Percentiles rank a stretch among this genome's conserved stretches.
Conservation (phyloP, 2,329 filamentous ascomycete genomes). For the Xylariaceae sp. region DNA sequence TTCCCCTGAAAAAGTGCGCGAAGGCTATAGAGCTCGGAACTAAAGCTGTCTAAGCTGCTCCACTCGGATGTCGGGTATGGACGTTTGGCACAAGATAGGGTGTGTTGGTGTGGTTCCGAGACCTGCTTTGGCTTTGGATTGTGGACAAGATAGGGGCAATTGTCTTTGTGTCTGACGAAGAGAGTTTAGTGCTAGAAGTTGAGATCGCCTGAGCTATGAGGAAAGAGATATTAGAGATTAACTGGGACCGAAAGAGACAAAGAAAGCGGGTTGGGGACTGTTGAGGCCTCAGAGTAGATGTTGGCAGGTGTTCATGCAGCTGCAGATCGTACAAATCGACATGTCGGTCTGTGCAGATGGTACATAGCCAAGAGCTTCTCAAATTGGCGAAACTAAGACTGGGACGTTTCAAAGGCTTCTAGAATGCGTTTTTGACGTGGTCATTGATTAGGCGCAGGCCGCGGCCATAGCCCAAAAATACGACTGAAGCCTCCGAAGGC, state of each 20-base stretch:
- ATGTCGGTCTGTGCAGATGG: conserved; percentile 17
- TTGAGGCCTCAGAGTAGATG: neutral
- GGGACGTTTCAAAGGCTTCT: conserved; percentile 21
- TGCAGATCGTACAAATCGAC: conserved; percentile 21
- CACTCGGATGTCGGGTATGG: neutral
- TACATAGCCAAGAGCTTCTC: conserved; percentile 24
- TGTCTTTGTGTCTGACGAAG: conserved; percentile 34
- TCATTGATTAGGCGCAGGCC: conserved; percentile 12
- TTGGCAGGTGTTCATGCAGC: conserved; percentile 26
- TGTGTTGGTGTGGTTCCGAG: conserved; percentile 5
- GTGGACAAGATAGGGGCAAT: conserved; percentile 8
- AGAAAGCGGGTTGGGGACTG: conserved; percentile 20
- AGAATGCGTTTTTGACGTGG: conserved; percentile 24
- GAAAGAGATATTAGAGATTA: conserved; percentile 36
- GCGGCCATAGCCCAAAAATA: conserved; percentile 2
- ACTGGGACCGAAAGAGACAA: conserved; percentile 33
- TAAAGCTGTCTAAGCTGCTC: neutral
- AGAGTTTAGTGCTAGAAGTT: conserved; percentile 30
- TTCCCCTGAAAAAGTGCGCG: neutral
- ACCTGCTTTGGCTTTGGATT: conserved; percentile 24
- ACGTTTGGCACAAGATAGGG: conserved; percentile 8
- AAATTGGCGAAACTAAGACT: neutral
- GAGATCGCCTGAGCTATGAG: conserved; percentile 25
- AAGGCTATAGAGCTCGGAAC: conserved; percentile 4
- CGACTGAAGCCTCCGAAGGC: conserved; percentile 4